Conservation (phyloP, 805 yeast species). For the Candida wancherniae region DNA sequence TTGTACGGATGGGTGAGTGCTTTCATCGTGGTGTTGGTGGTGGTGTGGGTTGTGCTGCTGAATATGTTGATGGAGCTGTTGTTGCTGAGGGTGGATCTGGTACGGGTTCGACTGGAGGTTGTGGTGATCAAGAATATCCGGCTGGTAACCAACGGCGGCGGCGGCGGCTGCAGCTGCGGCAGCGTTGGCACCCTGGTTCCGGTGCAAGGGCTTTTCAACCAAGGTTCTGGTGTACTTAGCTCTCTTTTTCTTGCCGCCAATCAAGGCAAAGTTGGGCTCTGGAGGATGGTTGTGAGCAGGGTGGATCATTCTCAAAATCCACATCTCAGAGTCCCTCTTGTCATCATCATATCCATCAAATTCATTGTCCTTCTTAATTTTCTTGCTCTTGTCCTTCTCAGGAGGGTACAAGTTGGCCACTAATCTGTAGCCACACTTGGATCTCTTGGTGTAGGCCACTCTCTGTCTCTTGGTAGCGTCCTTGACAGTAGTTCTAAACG, state of each 20-base stretch:
- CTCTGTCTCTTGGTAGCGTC: constrained; percentile 42
- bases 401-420: constrained; percentile 38
- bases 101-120: constrained; percentile 19
- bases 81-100: constrained; percentile 19
- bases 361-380: constrained; percentile 23
- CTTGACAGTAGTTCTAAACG: constrained; percentile 44
- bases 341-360: constrained; percentile 19
- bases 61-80: constrained; percentile 21
- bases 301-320: constrained; percentile 45
- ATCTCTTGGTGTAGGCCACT: constrained; percentile 44
- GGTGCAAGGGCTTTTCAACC: constrained; percentile 41
- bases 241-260: constrained; percentile 33
- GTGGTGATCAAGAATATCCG: constrained; percentile 21
- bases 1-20: constrained; percentile 29
- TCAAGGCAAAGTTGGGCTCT: constrained; percentile 29
- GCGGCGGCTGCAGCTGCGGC: constrained; percentile 25
- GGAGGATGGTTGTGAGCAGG: constrained; percentile 44
- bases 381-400: constrained; percentile 38
- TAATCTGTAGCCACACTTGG: constrained; percentile 43
- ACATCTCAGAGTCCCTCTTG: constrained; percentile 31
- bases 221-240: constrained; percentile 36
- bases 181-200: constrained; percentile 17
- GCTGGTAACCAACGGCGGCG: constrained; percentile 21
- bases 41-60: constrained; percentile 18
- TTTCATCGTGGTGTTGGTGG: constrained; percentile 22